Base-by-base conservation (phyloP, 2,329 filamentous ascomycete genomes). In the Allantophomopsis cytisporea region DNA sequence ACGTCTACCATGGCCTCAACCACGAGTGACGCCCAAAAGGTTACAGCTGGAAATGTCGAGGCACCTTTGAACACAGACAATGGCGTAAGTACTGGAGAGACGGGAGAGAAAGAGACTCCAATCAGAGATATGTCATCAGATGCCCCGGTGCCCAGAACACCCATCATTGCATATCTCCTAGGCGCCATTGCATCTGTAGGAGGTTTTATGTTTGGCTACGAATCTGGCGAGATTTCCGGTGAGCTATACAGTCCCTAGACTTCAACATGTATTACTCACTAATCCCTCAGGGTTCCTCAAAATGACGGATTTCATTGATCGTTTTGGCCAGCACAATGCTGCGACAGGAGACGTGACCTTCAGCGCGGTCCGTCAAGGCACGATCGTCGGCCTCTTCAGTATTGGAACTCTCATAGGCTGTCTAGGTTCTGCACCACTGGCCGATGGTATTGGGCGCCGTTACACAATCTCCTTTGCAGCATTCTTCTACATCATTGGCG, bases 351-450 rank as follows among this genome's bases (percentile, higher is more conserved):
- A 50, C 14, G 16, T 18, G 14, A 18, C 5, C 12, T 15, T 18
- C 32, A 68, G 68, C 47, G 41, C 47, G 18, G 62, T 72, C 45
- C 41, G 58, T 11, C 30, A 58, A 0, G 65, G 66, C 8, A 17
- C 80, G 39, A 77, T 86, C 54, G 76, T 76, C 53, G 86, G 82
- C 17, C 85, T 87, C 49, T 71, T 87, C 38, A 87, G 82, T 28
- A 72, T 36, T 54, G 80, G 80, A 60, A 87, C 82, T 48, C 87
- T 87, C 68, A 81, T 86, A 45, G 83, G 82, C 56, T 77, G 71
- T 33, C 55, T 87, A 50, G 75, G 83, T 44, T 82, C 79, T 40
- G 82, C 82, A 66, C 80, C 83, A 54, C 56, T 86, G 45, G 73
- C 82, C 49, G 83, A 88, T 56, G 70, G 66, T 56, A 76, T 83